These are phyloP conservation scores for Tetraselmis striata DNA, from an alignment of 139 green algal genomes.

Conservation along the genomic window DNA sequence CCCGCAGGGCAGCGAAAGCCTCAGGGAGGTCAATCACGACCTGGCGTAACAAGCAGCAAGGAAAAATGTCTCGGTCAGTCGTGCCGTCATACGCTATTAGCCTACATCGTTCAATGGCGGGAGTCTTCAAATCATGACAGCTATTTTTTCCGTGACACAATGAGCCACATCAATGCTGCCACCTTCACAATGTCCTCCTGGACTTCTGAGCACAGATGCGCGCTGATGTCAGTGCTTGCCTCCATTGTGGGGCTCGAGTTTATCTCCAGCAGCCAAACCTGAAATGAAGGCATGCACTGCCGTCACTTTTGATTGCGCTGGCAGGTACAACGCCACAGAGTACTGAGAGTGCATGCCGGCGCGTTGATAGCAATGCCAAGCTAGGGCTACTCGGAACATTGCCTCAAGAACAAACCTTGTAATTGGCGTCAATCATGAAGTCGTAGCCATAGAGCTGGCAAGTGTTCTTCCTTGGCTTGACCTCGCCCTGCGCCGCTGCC, in stretches of 20 bases:
- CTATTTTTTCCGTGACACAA: too few species aligned
- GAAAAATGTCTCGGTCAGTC: background rate
- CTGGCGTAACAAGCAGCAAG: background rate
- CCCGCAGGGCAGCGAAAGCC: background rate
- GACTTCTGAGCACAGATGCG: background rate
- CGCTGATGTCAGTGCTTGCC: conserved; percentile 2
- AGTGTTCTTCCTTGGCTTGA: conserved; percentile 1
- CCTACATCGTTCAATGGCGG: too few species aligned
- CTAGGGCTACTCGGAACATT: too few species aligned
- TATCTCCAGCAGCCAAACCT: conserved; percentile 15
- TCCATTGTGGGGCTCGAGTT: conserved; percentile 17
- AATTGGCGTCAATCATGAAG: conserved; percentile 11
- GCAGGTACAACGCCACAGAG: too few species aligned
- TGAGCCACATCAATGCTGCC: too few species aligned
- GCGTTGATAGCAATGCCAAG: too few species aligned
- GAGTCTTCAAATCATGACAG: too few species aligned
- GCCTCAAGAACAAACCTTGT: too few species aligned
- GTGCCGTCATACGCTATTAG: too few species aligned
- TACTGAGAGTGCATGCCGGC: too few species aligned
- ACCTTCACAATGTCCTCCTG: conserved; percentile 3
- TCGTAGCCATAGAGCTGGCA: conserved; percentile 16
- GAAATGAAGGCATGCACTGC: too few species aligned
- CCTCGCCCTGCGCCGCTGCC: background rate
- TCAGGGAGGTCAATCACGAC: background rate
- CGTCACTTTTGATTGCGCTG: too few species aligned